Evolutionary conservation across 1,139 yeast species (phyloP).

Genomic region (Sugiyamaella xylanicola): DNA sequence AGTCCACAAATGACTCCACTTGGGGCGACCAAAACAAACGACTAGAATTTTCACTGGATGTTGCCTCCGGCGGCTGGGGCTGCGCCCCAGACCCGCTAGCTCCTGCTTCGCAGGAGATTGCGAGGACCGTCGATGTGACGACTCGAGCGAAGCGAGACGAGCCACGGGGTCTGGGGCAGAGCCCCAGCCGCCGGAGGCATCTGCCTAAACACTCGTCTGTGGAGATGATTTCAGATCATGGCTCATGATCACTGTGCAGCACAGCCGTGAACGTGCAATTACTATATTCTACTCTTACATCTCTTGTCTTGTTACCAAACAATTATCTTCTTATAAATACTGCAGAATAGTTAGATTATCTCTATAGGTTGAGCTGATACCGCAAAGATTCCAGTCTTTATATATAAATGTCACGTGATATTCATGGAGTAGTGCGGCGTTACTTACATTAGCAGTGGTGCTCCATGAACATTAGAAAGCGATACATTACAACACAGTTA

Average conservation of each 20-base stretch:
- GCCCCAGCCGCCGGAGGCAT: not conserved
- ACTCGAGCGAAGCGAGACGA: not conserved
- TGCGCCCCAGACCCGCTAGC: not conserved
- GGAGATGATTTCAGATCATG: too few species aligned
- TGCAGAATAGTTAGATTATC: too few species aligned
- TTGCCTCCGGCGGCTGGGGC: not conserved
- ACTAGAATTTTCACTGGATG: not conserved
- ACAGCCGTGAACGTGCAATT: too few species aligned
- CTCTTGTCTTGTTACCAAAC: too few species aligned
- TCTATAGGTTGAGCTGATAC: too few species aligned
- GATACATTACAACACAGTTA: not conserved
- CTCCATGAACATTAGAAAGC: slow-evolving; percentile 1
- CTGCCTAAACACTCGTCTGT: too few species aligned
- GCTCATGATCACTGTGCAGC: too few species aligned
- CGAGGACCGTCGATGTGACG: not conserved
- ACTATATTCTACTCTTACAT: too few species aligned
- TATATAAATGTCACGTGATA: not conserved
- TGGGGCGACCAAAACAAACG: not conserved
- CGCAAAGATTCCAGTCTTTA: too few species aligned
- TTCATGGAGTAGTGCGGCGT: too few species aligned
- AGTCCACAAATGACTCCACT: not conserved
- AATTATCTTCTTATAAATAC: too few species aligned
- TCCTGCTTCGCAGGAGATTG: not conserved
- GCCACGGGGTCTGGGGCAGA: not conserved
- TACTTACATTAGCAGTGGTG: not conserved